Evolutionary conservation across 768 basidiomycete genomes (phyloP).

Genomic region (Scleroderma citrinum): DNA sequence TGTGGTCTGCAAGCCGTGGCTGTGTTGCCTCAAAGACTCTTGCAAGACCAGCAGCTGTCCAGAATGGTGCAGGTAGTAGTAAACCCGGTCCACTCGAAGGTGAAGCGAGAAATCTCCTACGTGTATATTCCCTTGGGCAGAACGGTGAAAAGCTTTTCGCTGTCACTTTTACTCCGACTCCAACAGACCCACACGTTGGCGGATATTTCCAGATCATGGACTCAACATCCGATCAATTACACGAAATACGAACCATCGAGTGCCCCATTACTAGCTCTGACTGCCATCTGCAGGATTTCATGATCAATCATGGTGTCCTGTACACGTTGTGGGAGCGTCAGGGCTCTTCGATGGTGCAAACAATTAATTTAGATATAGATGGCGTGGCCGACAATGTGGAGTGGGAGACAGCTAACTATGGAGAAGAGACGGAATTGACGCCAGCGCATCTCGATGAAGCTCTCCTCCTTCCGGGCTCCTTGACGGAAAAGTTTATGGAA

Average conservation of each 20-base stretch:
- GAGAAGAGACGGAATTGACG: constrained; percentile 70
- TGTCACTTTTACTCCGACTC: constrained; percentile 68
- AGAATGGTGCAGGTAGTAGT: constrained; percentile 25
- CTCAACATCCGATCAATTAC: constrained; percentile 51
- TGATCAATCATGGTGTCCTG: constrained; percentile 46
- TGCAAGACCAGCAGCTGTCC: constrained; percentile 31
- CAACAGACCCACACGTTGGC: constrained; percentile 56
- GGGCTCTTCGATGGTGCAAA: constrained; percentile 67
- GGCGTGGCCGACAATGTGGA: constrained; percentile 22
- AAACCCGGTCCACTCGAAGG: constrained; percentile 50
- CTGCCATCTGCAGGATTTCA: constrained; percentile 75
- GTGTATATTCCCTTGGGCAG: constrained; percentile 46
- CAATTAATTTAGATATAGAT: constrained; percentile 40
- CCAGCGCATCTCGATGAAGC: constrained; percentile 87
- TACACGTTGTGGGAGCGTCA: constrained; percentile 79
- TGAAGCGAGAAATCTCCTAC: constrained; percentile 59
- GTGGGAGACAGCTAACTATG: constrained; percentile 57
- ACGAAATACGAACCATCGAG: constrained; percentile 52
- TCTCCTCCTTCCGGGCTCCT: constrained; percentile 61
- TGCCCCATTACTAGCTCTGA: constrained; percentile 56
- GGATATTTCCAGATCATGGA: constrained; percentile 74
- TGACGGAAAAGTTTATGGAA: constrained; percentile 74
- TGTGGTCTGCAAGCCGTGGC: constrained; percentile 77
- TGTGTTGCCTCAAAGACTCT: constrained; percentile 62
- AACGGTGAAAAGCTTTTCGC: constrained; percentile 53